Base-by-base conservation (phyloP, 2,329 filamentous ascomycete species). In the Exophiala sideris region DNA sequence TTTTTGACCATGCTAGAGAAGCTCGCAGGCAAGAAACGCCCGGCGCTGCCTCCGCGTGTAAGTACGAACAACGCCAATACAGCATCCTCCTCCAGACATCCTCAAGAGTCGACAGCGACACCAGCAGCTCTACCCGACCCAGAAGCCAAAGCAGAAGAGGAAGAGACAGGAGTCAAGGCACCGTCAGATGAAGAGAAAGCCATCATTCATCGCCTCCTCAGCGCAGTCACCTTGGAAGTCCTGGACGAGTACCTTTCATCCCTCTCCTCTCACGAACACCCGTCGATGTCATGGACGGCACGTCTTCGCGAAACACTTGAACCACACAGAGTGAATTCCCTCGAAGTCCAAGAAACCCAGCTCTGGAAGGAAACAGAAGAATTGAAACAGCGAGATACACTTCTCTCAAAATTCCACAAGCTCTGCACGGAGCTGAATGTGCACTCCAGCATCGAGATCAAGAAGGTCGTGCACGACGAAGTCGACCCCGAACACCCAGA, bases 141-240 rank as follows among this genome's bases (percentile, higher is more conserved):
- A 1, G 83, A 86, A 67, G 79, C 76, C 0, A 74, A 79, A 56
- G 65, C 66, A 7, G 65, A 69, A 52, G 82, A 85, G 66, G 79
- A 76, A 1, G 73, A 79, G 51, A 66, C 66, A n/a, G 65, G 68
- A 8, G 67, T 65, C 10, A 74, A 76, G 12, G 64, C 71, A 1
- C 71, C 73, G 5, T 74, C 71, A 6, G 65, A 67, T 9, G 75
- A 76, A 40, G 83, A 86, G 61, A 66, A 69, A 0, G 73, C 69
- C 1, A 70, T 86, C 61, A 76, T 79, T 47, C 73, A 71, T 36
- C 77, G 76, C 46, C 73, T 86, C 2, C 64, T 84, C n/a, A 82
- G 85, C 58, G 82, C 83, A 14, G 84, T 84, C 54, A 66, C 84
- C 10, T 79, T 84, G 2, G 82, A 85, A 60, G 66, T 84, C 9